Evolutionary conservation across 805 yeast species (phyloP), one percentile per base, ranked within the genome.

Genomic region (Debaryomyces prosopidis): DNA sequence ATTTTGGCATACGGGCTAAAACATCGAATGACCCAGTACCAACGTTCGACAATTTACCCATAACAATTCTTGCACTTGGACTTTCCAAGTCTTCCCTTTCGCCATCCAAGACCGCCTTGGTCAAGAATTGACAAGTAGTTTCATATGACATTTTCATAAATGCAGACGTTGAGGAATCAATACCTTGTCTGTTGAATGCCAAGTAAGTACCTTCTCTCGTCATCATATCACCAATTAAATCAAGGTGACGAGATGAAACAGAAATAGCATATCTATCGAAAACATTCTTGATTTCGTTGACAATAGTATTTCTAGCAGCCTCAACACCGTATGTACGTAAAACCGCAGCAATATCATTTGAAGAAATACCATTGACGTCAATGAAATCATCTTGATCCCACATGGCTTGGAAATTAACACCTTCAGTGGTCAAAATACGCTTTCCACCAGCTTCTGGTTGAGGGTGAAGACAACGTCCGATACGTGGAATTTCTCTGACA

Each of bases 121-220:
- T 94, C 65, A 94, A 78, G 78, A 94, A 94, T 69, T 89, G 96
- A 75, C 97, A 90, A 1, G 99, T 94, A 37, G 99, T 94, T 73
- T 94, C 99, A 69, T 90, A 94, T 45, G 97, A 89, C 99, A 94
- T 94, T 76, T 94, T 94, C 91, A 89, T 86, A 76, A 94, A 89
- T 14, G 98, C 87, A 6, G 98, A 91, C 1, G 97, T 90, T 11
- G 94, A 82, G 1, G 96, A 80, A 66, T 94, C 98, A 65, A 95
- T 91, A 68, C 99, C 99, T 73, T 89, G 97, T 77, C 99, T 88
- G 70, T 89, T 91, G 77, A 94, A 94, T 19, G 99, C 96, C 63
- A 92, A 73, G 64, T 91, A 94, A 2, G 95, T 81, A 61, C 99
- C 99, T 70, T 94, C 98, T 69, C 99, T 84, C 4, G 99, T 94